Conservation (phyloP, 192 early-diverging fungal species). For the Mortierella claussenii region DNA sequence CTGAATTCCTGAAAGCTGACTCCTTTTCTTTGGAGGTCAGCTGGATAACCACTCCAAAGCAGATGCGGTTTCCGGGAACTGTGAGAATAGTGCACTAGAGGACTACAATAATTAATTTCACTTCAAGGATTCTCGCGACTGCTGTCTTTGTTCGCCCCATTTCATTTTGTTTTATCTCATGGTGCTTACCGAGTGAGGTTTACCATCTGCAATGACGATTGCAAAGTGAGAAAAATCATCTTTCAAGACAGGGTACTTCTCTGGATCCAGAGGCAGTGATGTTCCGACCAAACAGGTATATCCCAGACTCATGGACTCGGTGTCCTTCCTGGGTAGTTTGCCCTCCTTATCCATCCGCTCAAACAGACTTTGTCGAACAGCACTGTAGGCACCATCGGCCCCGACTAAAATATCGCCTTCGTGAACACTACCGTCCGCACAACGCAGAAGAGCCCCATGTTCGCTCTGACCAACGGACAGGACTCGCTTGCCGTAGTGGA, state of each 20-base stretch:
- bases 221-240: constrained; percentile 19
- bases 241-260: constrained; percentile 25
- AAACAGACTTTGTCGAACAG: constrained; percentile 27
- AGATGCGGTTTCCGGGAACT: constrained; percentile 10
- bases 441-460: constrained; percentile 20
- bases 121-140: no score
- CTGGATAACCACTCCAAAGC: constrained; percentile 15
- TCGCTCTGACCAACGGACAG: constrained; percentile 24
- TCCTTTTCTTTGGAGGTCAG: constrained; percentile 8
- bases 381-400: constrained; percentile 37
- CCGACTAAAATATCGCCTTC: constrained; percentile 40
- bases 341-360: constrained; percentile 14
- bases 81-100: constrained; percentile 17
- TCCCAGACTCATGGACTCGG: background rate
- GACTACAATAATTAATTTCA: background rate
- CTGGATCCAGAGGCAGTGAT: constrained; percentile 16
- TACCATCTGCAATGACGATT: constrained; percentile 9
- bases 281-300: constrained; percentile 24
- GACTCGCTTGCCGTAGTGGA: constrained; percentile 18
- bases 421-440: constrained; percentile 7
- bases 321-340: constrained; percentile 14
- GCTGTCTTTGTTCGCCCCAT: no score
- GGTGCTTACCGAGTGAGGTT: constrained; percentile 21
- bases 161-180: no score
- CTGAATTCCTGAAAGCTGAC: constrained; percentile 15